These are phyloP conservation scores for Cardiospermum halicacabum DNA, from an alignment of 345 rosid genomes.

Conservation along the genomic window DNA sequence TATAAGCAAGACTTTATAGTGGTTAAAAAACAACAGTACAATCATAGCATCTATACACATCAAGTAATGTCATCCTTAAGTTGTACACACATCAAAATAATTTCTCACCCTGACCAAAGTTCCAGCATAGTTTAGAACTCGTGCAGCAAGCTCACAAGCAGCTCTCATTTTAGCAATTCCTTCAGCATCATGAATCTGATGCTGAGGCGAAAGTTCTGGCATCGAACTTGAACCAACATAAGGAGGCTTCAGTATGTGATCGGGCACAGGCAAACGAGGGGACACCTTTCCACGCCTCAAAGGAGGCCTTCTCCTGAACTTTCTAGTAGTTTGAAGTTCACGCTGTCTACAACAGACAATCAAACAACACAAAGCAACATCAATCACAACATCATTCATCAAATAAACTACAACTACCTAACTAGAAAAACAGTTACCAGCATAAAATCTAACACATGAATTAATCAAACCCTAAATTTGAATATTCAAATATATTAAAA, in stretches of 20 bases:
- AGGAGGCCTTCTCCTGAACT: constrained; percentile 50
- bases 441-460: neutral
- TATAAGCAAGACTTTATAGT: neutral
- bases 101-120: constrained; percentile 68
- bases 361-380: neutral
- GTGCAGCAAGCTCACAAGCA: constrained; percentile 92
- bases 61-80: neutral
- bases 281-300: constrained; percentile 83
- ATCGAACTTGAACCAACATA: constrained; percentile 47
- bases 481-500: neutral
- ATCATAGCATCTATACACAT: neutral
- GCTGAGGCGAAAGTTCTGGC: constrained; percentile 61
- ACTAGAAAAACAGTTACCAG: neutral
- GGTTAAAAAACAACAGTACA: too few relatives aligned
- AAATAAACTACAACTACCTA: neutral
- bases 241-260: constrained; percentile 73
- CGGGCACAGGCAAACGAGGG: constrained; percentile 74
- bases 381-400: neutral
- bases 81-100: neutral
- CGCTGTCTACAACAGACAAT: constrained; percentile 41
- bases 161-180: constrained; percentile 71
- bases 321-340: constrained; percentile 37
- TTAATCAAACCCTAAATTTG: neutral
- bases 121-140: constrained; percentile 72
- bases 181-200: constrained; percentile 71